Evolutionary conservation across 306 rosid genomes (phyloP).

Genomic region (Leucaena leucocephala): DNA sequence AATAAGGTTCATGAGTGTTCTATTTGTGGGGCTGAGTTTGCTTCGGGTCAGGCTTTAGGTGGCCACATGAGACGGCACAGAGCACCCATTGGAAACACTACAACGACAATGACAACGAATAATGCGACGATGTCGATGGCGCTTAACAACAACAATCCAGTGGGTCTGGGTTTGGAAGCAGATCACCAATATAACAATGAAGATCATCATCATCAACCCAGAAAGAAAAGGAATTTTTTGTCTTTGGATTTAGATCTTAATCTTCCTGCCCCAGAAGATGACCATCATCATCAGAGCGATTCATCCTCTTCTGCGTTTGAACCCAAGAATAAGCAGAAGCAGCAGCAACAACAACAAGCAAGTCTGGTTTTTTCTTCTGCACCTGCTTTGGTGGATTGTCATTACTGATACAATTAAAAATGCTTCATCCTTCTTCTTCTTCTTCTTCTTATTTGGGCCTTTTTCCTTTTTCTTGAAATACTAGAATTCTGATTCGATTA

Average conservation of each 20-base stretch:
- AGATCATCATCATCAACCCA: conserved; percentile 38
- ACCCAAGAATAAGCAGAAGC: conserved; percentile 32
- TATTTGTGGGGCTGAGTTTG: conserved; percentile 82
- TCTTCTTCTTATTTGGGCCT: neutral
- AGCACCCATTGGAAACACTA: conserved; percentile 46
- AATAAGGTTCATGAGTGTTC: conserved; percentile 58
- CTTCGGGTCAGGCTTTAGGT: conserved; percentile 88
- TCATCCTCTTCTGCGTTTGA: conserved; percentile 46
- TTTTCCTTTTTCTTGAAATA: neutral
- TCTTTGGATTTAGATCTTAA: conserved; percentile 92
- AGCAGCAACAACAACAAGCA: conserved; percentile 43
- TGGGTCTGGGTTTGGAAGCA: conserved; percentile 30
- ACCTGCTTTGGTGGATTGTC: conserved; percentile 95
- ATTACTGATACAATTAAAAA: conserved; percentile 49
- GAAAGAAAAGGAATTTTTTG: conserved; percentile 56
- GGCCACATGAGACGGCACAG: conserved; percentile 96
- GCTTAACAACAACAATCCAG: conserved; percentile 30
- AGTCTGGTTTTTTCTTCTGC: conserved; percentile 57
- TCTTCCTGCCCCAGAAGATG: conserved; percentile 96
- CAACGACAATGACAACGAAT: conserved; percentile 19
- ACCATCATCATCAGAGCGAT: conserved; percentile 59
- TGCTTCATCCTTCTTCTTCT: neutral
- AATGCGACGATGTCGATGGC: conserved; percentile 54
- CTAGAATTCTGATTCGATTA: conserved; percentile 22
- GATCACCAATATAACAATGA: neutral